Conservation (phyloP, 306 rosid species). For the Cyclanthera cordifolia region DNA sequence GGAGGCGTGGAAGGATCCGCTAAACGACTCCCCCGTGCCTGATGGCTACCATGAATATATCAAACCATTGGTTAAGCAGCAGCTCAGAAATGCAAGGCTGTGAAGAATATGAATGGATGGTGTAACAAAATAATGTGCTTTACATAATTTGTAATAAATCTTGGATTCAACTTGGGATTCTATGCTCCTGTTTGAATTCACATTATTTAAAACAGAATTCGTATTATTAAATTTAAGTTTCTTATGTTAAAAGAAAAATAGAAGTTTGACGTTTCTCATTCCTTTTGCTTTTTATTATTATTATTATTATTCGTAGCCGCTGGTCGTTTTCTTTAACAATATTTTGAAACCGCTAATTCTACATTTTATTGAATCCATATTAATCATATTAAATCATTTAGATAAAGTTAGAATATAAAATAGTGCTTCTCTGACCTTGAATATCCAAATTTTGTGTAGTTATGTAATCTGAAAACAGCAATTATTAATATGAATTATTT, state of each 20-base stretch:
- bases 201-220: not conserved
- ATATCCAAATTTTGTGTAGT: no score
- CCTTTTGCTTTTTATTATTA: not conserved
- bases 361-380: not conserved
- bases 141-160: not conserved
- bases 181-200: not conserved
- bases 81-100: conserved; percentile 68
- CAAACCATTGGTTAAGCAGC: conserved; percentile 77
- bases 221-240: not conserved
- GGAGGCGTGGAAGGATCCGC: conserved; percentile 95
- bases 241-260: not conserved
- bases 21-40: conserved; percentile 73
- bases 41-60: conserved; percentile 72
- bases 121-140: not conserved
- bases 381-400: not conserved
- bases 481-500: no score
- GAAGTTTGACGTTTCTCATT: not conserved
- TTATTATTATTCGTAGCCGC: not conserved
- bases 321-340: not conserved
- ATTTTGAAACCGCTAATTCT: not conserved
- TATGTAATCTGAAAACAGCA: no score
- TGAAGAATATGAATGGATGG: conserved; percentile 19
- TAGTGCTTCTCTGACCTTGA: not conserved
- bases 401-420: not conserved
- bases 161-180: not conserved